Evolutionary conservation across 192 early-diverging fungal species (phyloP).

Genomic region (Backusella parvicylindrica): DNA sequence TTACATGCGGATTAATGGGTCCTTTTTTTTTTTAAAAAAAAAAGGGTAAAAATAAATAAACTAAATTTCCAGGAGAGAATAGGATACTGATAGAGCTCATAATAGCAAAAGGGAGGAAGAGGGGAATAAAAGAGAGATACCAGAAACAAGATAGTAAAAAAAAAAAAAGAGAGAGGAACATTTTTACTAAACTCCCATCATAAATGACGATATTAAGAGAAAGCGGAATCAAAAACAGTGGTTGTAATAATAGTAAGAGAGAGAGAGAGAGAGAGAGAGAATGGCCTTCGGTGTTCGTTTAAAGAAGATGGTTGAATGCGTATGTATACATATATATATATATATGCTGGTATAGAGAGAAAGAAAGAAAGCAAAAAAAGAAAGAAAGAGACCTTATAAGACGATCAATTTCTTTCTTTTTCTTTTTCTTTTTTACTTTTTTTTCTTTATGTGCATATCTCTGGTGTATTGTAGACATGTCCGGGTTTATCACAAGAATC

Average conservation of each 20-base stretch:
- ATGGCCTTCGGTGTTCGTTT: not conserved
- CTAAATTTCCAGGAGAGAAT: not conserved
- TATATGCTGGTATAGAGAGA: not conserved
- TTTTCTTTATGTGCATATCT: slow-evolving; percentile 9
- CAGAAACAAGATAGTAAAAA: not conserved
- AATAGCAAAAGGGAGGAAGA: not conserved
- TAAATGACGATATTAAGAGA: slow-evolving; percentile 1
- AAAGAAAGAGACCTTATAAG: not conserved
- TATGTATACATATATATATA: not conserved
- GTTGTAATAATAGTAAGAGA: not conserved
- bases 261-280: not conserved
- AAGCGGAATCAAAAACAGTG: not conserved
- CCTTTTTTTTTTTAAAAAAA: too few relatives aligned
- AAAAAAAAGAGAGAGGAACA: not conserved
- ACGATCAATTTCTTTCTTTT: slow-evolving; percentile 4
- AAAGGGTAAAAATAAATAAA: not conserved
- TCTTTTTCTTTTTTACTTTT: not conserved
- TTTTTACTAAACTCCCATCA: not conserved
- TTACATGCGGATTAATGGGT: not conserved
- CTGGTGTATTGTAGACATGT: not conserved
- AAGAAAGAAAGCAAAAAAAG: not conserved
- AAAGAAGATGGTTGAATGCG: not conserved
- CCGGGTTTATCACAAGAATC: not conserved
- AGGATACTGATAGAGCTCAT: not conserved
- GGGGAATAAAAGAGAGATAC: not conserved